Conservation (phyloP, 371 early-diverging fungal species). For the Mucor plumbeus region DNA sequence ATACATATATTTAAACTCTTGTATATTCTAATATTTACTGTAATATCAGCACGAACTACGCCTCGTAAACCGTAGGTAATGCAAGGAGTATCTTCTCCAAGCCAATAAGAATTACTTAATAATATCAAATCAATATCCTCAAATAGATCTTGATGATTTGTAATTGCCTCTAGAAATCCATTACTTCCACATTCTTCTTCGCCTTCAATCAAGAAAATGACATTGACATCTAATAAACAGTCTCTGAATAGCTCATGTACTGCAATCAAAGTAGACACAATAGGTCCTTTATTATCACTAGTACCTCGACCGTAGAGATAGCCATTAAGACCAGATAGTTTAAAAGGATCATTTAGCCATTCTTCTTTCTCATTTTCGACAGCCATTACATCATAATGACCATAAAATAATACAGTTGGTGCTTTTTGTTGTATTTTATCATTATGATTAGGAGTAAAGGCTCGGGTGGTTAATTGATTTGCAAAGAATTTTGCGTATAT, state of each 20-base stretch:
- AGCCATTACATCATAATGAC: slow-evolving; percentile 86
- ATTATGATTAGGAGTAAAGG: no score
- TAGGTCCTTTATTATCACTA: slow-evolving; percentile 86
- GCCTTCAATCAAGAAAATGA: slow-evolving; percentile 83
- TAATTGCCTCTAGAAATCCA: slow-evolving; percentile 72
- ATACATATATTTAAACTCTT: background rate
- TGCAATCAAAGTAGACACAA: slow-evolving; percentile 77
- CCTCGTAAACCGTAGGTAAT: slow-evolving; percentile 78
- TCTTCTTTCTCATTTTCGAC: slow-evolving; percentile 62
- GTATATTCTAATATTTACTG: background rate
- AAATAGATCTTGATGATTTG: slow-evolving; percentile 58
- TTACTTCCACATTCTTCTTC: slow-evolving; percentile 83
- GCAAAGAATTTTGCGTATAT: slow-evolving; percentile 77
- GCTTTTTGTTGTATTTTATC: slow-evolving; percentile 11
- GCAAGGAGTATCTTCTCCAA: slow-evolving; percentile 71
- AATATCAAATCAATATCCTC: slow-evolving; percentile 74
- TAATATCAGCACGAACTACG: slow-evolving; percentile 66
- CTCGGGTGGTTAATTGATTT: slow-evolving; percentile 8
- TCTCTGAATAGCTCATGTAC: slow-evolving; percentile 70
- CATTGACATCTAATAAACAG: slow-evolving; percentile 65
- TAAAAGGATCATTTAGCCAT: slow-evolving; percentile 60
- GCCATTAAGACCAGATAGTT: slow-evolving; percentile 66
- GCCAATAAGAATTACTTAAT: slow-evolving; percentile 74
- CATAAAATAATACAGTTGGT: slow-evolving; percentile 77
- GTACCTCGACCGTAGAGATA: slow-evolving; percentile 86